Evolutionary conservation across 116 monocot genomes (phyloP), one percentile per base, ranked within the genome.

Genomic region (Trichopus zeylanicus): DNA sequence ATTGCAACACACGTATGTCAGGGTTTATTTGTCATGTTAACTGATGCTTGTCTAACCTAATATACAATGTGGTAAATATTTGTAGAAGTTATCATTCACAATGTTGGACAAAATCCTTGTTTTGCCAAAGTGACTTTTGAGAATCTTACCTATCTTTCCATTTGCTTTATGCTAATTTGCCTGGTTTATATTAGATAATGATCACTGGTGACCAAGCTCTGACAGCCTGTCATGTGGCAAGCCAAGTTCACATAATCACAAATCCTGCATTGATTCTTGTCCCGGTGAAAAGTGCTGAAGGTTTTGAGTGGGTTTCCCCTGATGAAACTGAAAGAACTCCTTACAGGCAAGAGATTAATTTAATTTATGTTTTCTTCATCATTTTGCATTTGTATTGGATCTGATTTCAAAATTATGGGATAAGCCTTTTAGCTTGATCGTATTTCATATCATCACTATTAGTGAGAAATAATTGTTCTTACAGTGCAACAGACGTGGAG

Each of bases 181-280:
- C 18, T 26, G 2, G 2, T 27, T 53, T 13, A 28, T 53, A 9
- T 24, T 39, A 98, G 98, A 88, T 67, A 26, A 98, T 98, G 98
- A 98, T 98, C 53, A 98, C 98, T 69, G 98, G 98, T 54, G 98
- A 98, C 59, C 98, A 98, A 75, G 98, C 98, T 73, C 56, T 98
- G 66, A 98, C 98, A 54, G 98, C 98, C 56, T 98, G 98, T 69
- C 82, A 98, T 68, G 98, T 98, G 28, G 87, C 98, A 55, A 73
- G 85, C 53, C 92, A 91, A 85, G 98, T 98, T 61, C 69, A 91
- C 74, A 98, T 98, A 21, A 85, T 85, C 51, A 85, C 92, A 10
- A 88, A 83, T 60, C 92, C 98, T 63, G 60, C 92, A 34, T 72
- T 98, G 39, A 98, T 98, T 70, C 68, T 98, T 21, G 75, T 59